Conservation (phyloP, 2,329 filamentous ascomycete genomes). For the Paracoccidioides brasiliensis region DNA sequence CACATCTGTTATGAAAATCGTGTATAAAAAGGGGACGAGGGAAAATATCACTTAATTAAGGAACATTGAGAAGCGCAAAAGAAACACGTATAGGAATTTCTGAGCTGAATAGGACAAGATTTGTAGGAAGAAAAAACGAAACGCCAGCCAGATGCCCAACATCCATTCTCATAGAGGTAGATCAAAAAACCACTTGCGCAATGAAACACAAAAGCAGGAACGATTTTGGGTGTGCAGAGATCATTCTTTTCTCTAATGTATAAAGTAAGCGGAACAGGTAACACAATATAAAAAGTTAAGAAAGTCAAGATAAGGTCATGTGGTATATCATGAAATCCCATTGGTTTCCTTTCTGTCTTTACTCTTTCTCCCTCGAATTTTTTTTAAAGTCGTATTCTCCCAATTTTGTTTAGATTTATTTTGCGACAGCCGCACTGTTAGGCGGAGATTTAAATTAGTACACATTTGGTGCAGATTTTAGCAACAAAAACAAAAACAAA, state of each 20-base stretch:
- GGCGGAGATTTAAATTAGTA: conserved; percentile 5
- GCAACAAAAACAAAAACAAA: conserved; percentile 13
- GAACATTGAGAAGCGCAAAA: not conserved
- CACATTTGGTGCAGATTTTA: conserved; percentile 4
- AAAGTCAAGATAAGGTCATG: conserved; percentile 1
- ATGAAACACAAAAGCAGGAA: not conserved
- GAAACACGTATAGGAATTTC: conserved; percentile 1
- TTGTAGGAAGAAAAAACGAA: conserved; percentile 2
- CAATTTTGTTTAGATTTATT: conserved; percentile 22
- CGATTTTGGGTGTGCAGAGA: not conserved
- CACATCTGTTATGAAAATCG: not conserved
- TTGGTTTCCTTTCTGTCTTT: conserved; percentile 5
- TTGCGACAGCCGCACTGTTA: conserved; percentile 36
- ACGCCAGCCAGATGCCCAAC: conserved; percentile 7
- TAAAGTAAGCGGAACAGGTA: not conserved
- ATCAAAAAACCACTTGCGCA: conserved; percentile 1
- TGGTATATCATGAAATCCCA: conserved; percentile 7
- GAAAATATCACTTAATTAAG: not conserved
- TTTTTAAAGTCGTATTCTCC: not conserved
- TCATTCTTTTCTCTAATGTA: not conserved
- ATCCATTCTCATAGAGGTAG: conserved; percentile 2
- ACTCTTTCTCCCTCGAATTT: conserved; percentile 9
- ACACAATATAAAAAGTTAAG: not conserved
- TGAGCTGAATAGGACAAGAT: conserved; percentile 5
- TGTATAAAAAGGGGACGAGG: not conserved